A percentile compares a stretch with the other conserved stretches of the same genome.
These are phyloP conservation scores for Termitomyces heimii DNA, from an alignment of 768 basidiomycete genomes.

Conservation along the genomic window DNA sequence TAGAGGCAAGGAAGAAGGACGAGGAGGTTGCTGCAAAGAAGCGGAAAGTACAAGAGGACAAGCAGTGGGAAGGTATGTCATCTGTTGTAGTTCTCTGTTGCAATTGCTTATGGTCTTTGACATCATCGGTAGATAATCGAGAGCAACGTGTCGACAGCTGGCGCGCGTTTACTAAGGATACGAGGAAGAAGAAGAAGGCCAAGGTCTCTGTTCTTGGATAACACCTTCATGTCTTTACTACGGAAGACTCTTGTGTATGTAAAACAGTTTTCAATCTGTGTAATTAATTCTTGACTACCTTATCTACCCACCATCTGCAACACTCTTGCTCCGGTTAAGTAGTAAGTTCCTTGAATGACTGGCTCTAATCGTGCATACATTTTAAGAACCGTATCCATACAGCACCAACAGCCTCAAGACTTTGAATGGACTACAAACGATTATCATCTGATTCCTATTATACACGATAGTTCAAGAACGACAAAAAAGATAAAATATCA, in stretches of 20 bases:
- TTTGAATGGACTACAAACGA: not conserved
- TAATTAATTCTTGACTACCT: slow-evolving; percentile 10
- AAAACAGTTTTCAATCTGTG: slow-evolving; percentile 15
- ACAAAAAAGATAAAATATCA: slow-evolving; percentile 12
- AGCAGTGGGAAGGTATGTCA: slow-evolving; percentile 76
- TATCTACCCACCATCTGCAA: not conserved
- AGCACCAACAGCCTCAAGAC: not conserved
- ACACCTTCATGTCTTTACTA: slow-evolving; percentile 16
- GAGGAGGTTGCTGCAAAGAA: slow-evolving; percentile 74
- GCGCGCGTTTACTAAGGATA: slow-evolving; percentile 61
- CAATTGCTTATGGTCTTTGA: not conserved
- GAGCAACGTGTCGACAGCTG: slow-evolving; percentile 84
- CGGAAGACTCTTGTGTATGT: slow-evolving; percentile 16
- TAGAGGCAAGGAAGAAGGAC: slow-evolving; percentile 91
- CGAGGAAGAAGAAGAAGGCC: slow-evolving; percentile 82
- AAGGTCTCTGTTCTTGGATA: slow-evolving; percentile 65
- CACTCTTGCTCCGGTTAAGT: slow-evolving; percentile 9
- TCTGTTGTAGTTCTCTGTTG: not conserved
- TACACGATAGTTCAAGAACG: not conserved
- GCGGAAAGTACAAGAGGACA: slow-evolving; percentile 86
- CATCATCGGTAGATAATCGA: slow-evolving; percentile 45
- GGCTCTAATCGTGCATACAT: slow-evolving; percentile 7
- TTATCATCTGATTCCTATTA: not conserved
- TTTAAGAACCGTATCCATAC: slow-evolving; percentile 4
- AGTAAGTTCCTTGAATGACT: slow-evolving; percentile 1